A percentile compares a stretch with the other conserved stretches of the same genome.
phyloP scores from a whole-genome alignment of 352 stramenopile species.

The Phytophthora agathidicida region DNA sequence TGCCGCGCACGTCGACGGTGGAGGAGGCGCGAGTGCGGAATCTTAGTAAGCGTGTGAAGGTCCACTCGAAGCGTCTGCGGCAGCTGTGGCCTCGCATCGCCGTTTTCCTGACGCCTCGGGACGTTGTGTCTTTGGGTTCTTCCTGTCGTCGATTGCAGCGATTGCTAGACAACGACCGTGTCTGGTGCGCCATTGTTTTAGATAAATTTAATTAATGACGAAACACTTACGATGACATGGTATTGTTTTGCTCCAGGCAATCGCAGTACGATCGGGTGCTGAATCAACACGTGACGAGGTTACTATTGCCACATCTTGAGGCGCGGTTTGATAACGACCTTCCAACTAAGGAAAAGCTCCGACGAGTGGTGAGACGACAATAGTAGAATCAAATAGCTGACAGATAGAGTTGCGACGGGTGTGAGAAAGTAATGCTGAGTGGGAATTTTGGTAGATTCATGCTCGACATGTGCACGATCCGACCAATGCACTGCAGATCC shows the following conservation, averaged over 20 bases:
- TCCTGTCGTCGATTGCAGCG: slow-evolving; percentile 46
- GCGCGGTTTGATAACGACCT: slow-evolving; percentile 20
- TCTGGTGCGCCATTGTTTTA: slow-evolving; percentile 56
- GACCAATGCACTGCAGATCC: slow-evolving; percentile 51
- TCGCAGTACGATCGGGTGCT: slow-evolving; percentile 34
- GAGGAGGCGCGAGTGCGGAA: slow-evolving; percentile 51
- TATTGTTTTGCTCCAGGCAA: slow-evolving; percentile 31
- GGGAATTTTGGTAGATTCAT: slow-evolving; percentile 54
- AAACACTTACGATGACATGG: no score
- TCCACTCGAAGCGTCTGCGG: slow-evolving; percentile 63
- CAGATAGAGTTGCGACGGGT: no score
- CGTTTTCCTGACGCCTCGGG: slow-evolving; percentile 39
- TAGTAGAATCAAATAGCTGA: no score
- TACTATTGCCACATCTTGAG: slow-evolving; percentile 38
- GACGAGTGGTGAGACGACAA: slow-evolving; percentile 51
- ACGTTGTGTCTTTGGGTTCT: slow-evolving; percentile 42
- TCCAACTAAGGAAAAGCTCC: slow-evolving; percentile 37
- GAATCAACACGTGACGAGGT: slow-evolving; percentile 35
- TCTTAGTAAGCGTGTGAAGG: slow-evolving; percentile 54
- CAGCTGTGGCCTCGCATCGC: slow-evolving; percentile 48
- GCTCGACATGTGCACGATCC: slow-evolving; percentile 51
- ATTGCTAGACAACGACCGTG: slow-evolving; percentile 43
- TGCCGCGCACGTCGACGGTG: slow-evolving; percentile 33
- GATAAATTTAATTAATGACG: no score
- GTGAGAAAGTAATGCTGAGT: no score